A percentile compares a stretch with the other conserved stretches of the same genome.
phyloP scores from a whole-genome alignment of 148 eudicot species.

The Camellia sinensis region DNA sequence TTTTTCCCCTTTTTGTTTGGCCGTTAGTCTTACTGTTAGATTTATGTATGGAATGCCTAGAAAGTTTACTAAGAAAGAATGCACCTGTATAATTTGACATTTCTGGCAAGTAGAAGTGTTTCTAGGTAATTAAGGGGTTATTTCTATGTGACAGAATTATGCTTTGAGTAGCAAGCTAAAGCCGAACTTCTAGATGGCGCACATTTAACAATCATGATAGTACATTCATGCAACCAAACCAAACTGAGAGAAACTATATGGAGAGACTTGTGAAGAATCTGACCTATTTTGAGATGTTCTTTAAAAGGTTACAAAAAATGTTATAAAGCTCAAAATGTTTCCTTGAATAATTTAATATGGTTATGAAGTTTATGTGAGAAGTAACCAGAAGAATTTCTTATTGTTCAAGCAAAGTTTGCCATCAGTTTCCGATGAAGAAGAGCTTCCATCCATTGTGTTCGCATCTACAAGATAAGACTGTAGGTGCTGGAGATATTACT shows the following conservation, averaged over 20 bases:
- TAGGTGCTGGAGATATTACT: neutral
- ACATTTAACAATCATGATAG: neutral
- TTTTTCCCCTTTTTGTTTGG: too few relatives aligned
- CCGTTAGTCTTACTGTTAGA: neutral
- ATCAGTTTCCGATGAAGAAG: neutral
- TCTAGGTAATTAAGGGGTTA: neutral
- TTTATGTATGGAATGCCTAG: neutral
- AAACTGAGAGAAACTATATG: neutral
- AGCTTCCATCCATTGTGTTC: neutral
- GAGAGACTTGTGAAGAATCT: neutral
- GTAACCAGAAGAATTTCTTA: neutral
- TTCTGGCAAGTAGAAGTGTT: neutral
- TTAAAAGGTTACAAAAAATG: too few relatives aligned
- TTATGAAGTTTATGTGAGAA: neutral
- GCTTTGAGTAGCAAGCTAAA: neutral
- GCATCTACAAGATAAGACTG: neutral
- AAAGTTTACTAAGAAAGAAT: neutral
- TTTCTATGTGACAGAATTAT: neutral
- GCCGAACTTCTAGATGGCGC: neutral
- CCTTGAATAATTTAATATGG: neutral
- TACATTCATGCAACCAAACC: slow-evolving; percentile 1
- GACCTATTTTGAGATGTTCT: neutral
- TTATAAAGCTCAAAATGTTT: neutral
- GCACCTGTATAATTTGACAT: neutral
- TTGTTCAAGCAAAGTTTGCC: neutral